Conservation (phyloP, 768 basidiomycete genomes). For the Auricularia auricula-judae region DNA sequence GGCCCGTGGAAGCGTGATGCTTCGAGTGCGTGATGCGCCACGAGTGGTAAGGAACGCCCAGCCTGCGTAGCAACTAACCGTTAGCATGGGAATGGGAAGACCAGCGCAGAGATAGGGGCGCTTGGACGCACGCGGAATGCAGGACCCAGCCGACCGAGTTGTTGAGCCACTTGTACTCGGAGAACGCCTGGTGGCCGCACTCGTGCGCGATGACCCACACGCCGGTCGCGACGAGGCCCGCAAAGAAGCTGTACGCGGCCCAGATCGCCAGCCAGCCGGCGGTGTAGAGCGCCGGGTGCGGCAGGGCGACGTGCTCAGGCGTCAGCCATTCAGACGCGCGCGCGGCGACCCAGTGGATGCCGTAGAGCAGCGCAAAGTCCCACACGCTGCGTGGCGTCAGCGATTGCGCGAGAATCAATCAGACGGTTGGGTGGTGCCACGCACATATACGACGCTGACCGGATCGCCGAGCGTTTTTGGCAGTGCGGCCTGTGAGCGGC, state of each 20-base stretch:
- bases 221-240: slow-evolving; percentile 83
- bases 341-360: slow-evolving; percentile 54
- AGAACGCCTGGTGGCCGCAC: slow-evolving; percentile 95
- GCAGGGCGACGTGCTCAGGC: slow-evolving; percentile 41
- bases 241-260: slow-evolving; percentile 70
- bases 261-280: slow-evolving; percentile 57
- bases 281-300: slow-evolving; percentile 50
- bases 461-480: slow-evolving; percentile 78
- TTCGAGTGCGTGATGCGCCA: slow-evolving; percentile 93
- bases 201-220: slow-evolving; percentile 94
- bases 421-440: slow-evolving; percentile 16
- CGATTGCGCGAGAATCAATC: slow-evolving; percentile 1
- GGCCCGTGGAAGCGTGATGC: slow-evolving; percentile 90
- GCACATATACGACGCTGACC: slow-evolving; percentile 70
- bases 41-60: slow-evolving; percentile 93
- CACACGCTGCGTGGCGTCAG: slow-evolving; percentile 37
- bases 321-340: slow-evolving; percentile 55
- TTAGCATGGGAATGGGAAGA: slow-evolving; percentile 5
- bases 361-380: slow-evolving; percentile 62
- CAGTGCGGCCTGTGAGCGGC: slow-evolving; percentile 54
- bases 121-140: slow-evolving; percentile 63
- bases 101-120: background rate
- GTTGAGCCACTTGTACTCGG: slow-evolving; percentile 83
- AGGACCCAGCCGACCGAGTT: slow-evolving; percentile 87
- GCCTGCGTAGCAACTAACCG: slow-evolving; percentile 27